A percentile compares a stretch with the other conserved stretches of the same genome.
Conservation (phyloP, 805 yeast genomes). For the Brettanomyces sp. region DNA sequence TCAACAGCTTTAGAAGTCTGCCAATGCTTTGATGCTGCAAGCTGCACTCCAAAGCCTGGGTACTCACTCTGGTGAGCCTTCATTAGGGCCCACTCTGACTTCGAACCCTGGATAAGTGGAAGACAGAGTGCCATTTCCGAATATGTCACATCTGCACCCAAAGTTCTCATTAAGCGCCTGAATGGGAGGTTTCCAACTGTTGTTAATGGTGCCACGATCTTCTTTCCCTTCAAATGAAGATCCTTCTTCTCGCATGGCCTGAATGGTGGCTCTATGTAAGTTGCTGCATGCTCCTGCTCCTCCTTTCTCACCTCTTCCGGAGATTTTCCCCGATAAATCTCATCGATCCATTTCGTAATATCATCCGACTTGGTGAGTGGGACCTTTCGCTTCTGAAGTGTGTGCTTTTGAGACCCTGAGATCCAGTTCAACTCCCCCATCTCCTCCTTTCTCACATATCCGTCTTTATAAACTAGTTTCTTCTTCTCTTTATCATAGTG, state of each 20-base stretch:
- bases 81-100: slow-evolving; percentile 96
- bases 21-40: slow-evolving; percentile 88
- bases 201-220: slow-evolving; percentile 90
- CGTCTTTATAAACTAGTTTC: slow-evolving; percentile 35
- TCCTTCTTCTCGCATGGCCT: slow-evolving; percentile 74
- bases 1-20: slow-evolving; percentile 93
- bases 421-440: slow-evolving; percentile 59
- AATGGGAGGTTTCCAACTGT: slow-evolving; percentile 96
- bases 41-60: slow-evolving; percentile 89
- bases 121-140: slow-evolving; percentile 89
- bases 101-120: slow-evolving; percentile 82
- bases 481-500: slow-evolving; percentile 48
- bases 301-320: slow-evolving; percentile 22
- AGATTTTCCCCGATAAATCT: slow-evolving; percentile 35
- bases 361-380: slow-evolving; percentile 50
- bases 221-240: slow-evolving; percentile 59
- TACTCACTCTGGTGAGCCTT: slow-evolving; percentile 76
- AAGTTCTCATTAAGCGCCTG: slow-evolving; percentile 80
- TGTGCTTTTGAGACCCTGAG: slow-evolving; percentile 32
- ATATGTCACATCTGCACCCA: slow-evolving; percentile 90
- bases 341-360: slow-evolving; percentile 42
- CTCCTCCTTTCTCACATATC: slow-evolving; percentile 20
- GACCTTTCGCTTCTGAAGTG: slow-evolving; percentile 53
- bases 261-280: slow-evolving; percentile 71
- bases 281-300: slow-evolving; percentile 29